Conservation (phyloP, 2,329 filamentous ascomycete genomes). For the Fusarium sublunatum region DNA sequence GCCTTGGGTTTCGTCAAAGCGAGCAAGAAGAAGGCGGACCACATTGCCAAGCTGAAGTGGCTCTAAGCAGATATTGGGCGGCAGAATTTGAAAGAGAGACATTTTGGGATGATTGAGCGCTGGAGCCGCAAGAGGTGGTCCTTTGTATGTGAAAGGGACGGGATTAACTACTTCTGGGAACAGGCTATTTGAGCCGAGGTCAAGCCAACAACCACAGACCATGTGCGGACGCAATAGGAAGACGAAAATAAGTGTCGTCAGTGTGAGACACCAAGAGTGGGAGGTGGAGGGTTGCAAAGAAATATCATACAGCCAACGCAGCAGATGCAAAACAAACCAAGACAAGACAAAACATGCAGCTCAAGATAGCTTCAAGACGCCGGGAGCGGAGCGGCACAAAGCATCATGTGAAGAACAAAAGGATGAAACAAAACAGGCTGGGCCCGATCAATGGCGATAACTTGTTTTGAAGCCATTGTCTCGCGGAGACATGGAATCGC, state of each 20-base stretch:
- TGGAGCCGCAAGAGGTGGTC: constrained; percentile 9
- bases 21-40: constrained; percentile 91
- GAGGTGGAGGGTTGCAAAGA: constrained; percentile 23
- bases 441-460: constrained; percentile 16
- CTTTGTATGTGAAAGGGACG: constrained; percentile 23
- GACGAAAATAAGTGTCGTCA: constrained; percentile 31
- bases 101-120: constrained; percentile 14
- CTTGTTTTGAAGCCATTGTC: constrained; percentile 34
- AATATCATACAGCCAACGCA: constrained; percentile 36
- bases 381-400: constrained; percentile 41
- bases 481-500: neutral
- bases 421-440: constrained; percentile 2
- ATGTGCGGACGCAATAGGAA: constrained; percentile 15
- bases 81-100: constrained; percentile 29
- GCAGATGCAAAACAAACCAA: constrained; percentile 18
- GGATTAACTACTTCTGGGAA: constrained; percentile 13
- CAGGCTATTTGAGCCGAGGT: constrained; percentile 16
- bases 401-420: constrained; percentile 42
- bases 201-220: constrained; percentile 16
- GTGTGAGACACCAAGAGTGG: constrained; percentile 44
- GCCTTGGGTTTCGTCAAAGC: constrained; percentile 88
- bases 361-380: constrained; percentile 32
- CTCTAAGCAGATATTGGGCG: constrained; percentile 55
- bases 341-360: constrained; percentile 38
- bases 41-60: constrained; percentile 90